Conservation (phyloP, 2,329 filamentous ascomycete species). For the Colletotrichum limetticola region DNA sequence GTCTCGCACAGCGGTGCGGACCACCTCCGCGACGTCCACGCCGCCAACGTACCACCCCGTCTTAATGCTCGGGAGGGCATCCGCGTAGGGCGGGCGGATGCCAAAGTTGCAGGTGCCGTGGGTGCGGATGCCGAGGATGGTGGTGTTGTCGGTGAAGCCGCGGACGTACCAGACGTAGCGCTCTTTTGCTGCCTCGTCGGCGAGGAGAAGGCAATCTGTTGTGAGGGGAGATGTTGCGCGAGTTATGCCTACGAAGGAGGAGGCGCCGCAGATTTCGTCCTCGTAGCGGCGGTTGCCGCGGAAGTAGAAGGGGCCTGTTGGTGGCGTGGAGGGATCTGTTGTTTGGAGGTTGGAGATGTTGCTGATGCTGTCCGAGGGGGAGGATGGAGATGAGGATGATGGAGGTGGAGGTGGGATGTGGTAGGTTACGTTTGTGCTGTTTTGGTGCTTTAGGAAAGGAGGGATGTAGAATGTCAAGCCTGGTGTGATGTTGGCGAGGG, state of each 20-base stretch:
- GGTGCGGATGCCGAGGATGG: neutral
- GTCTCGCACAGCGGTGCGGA: neutral
- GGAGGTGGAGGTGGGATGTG: neutral
- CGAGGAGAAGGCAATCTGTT: conserved; percentile 8
- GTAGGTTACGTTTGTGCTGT: neutral
- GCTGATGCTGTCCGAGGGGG: neutral
- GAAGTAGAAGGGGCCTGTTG: neutral
- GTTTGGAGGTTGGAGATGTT: too few species aligned
- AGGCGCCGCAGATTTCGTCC: neutral
- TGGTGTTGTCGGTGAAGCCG: conserved; percentile 17
- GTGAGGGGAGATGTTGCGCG: neutral
- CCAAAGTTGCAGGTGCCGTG: conserved; percentile 16
- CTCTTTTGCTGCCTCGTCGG: neutral
- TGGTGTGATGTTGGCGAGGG: neutral
- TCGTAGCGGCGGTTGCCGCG: neutral
- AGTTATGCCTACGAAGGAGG: conserved; percentile 13
- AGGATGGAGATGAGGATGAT: neutral
- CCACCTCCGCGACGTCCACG: conserved; percentile 1
- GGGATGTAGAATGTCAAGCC: neutral
- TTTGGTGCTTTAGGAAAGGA: conserved; percentile 3
- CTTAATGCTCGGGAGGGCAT: neutral
- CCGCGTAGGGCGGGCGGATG: conserved; percentile 10
- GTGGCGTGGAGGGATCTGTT: neutral
- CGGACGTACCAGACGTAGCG: neutral
- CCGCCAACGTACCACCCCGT: conserved; percentile 16